Evolutionary conservation across 257 asterid genomes (phyloP).

Genomic region (Solanum infundibuliforme): DNA sequence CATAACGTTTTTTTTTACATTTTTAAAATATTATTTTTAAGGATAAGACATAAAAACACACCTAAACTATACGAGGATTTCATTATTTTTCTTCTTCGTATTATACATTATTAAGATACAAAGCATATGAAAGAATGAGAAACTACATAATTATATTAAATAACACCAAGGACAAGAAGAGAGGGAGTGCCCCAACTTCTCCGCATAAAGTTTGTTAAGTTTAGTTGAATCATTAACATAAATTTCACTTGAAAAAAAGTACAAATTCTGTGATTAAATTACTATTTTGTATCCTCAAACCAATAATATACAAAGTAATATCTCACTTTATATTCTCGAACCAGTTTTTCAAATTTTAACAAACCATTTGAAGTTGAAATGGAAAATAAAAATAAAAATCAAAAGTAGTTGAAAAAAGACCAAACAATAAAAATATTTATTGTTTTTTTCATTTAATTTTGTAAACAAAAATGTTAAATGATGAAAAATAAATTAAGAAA

Average conservation of each 20-base stretch:
- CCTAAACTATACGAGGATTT: too few species aligned
- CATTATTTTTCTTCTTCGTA: too few species aligned
- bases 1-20: too few species aligned
- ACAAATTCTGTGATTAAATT: accelerated
- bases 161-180: not conserved
- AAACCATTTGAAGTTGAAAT: not conserved
- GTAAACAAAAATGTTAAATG: not conserved
- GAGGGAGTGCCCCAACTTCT: not conserved
- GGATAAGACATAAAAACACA: too few species aligned
- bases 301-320: not conserved
- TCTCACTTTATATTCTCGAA: accelerated
- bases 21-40: too few species aligned
- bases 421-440: not conserved
- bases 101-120: too few species aligned
- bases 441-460: not conserved
- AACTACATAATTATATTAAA: too few species aligned
- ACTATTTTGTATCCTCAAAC: not conserved
- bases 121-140: not conserved
- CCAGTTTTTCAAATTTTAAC: not conserved
- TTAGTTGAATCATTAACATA: not conserved
- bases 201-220: too few species aligned
- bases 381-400: not conserved
- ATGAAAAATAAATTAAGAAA: too few species aligned
- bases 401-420: not conserved
- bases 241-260: too few species aligned